Conservation (phyloP, 345 rosid genomes). For the Microthlaspi erraticum region DNA sequence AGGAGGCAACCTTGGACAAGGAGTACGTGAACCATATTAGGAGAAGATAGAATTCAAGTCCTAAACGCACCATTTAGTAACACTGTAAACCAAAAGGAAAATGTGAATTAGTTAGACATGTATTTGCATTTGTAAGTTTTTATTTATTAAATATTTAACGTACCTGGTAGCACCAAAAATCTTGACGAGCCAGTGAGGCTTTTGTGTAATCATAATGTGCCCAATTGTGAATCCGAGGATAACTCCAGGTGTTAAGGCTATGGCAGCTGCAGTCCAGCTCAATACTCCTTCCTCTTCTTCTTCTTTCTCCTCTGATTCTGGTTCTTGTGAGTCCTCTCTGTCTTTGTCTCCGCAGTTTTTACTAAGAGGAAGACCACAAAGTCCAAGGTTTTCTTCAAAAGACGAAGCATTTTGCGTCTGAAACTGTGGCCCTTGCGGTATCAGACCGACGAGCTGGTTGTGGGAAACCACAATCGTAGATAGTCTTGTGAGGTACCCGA, state of each 20-base stretch:
- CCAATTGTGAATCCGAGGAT: neutral
- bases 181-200: conserved; percentile 9
- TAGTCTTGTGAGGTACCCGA: neutral
- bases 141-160: neutral
- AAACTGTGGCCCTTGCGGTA: neutral
- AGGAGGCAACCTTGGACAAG: too few species aligned
- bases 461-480: neutral
- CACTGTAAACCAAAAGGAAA: neutral
- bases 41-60: too few species aligned
- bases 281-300: neutral
- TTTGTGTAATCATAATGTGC: conserved; percentile 5
- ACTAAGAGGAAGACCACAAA: neutral
- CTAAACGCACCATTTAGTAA: neutral
- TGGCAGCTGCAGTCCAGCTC: neutral
- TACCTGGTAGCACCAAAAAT: neutral
- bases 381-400: conserved; percentile 6
- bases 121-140: neutral
- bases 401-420: conserved; percentile 4
- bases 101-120: neutral
- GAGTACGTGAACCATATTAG: too few species aligned
- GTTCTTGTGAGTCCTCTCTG: neutral
- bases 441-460: neutral
- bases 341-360: neutral
- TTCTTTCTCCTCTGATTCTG: conserved; percentile 1
- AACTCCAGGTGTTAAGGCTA: neutral